These are phyloP conservation scores for Termitomyces sp. DNA, from an alignment of 768 basidiomycete genomes.

Conservation along the genomic window DNA sequence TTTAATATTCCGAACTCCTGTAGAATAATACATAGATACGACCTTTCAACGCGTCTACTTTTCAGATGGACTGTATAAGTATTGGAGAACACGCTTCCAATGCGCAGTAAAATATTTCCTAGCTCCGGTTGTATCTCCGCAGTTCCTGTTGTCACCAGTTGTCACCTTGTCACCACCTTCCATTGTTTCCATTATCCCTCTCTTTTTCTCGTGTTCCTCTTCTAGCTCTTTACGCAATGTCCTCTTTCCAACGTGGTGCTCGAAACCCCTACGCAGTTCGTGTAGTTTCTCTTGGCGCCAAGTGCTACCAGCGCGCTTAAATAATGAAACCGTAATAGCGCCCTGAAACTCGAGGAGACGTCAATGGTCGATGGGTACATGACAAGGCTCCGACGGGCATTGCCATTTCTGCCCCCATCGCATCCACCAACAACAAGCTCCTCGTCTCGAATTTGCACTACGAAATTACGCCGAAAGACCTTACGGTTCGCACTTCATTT, in stretches of 20 bases:
- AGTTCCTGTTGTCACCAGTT: too few species aligned
- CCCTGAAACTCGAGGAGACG: conserved; percentile 32
- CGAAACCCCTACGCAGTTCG: background rate
- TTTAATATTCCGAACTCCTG: conserved; percentile 35
- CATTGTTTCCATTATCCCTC: background rate
- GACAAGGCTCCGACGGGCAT: conserved; percentile 63
- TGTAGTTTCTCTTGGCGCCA: background rate
- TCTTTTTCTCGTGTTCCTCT: background rate
- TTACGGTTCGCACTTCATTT: conserved; percentile 58
- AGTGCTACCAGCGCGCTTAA: background rate
- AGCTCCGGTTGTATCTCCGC: background rate
- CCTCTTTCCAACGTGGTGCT: background rate
- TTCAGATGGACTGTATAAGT: background rate
- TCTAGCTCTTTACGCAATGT: background rate
- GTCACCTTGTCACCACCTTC: too few species aligned
- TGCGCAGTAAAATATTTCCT: background rate
- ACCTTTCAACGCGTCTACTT: background rate
- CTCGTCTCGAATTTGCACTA: conserved; percentile 89
- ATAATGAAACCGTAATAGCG: background rate
- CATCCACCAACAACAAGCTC: conserved; percentile 50
- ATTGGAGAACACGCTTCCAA: too few species aligned
- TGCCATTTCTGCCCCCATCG: conserved; percentile 30
- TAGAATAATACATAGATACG: background rate
- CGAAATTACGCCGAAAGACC: conserved; percentile 84
- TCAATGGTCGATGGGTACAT: conserved; percentile 72